These are phyloP conservation scores for Aspergillus ruber DNA, from an alignment of 2,329 filamentous ascomycete species.

Conservation along the genomic window DNA sequence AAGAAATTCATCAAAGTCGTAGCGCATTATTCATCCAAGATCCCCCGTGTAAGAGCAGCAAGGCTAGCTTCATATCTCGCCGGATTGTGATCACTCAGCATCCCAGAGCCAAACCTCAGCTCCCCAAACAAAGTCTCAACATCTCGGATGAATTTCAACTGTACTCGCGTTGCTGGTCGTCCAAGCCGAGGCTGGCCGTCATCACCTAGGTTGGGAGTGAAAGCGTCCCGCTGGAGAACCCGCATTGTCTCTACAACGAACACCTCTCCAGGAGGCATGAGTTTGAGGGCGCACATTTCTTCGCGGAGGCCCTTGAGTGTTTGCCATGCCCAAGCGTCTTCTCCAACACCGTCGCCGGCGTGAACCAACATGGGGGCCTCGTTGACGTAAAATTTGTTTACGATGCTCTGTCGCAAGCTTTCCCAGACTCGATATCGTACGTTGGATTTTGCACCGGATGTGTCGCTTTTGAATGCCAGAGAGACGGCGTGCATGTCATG, in stretches of 20 bases:
- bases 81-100: conserved; percentile 71
- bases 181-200: conserved; percentile 48
- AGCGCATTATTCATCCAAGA: conserved; percentile 34
- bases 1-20: conserved; percentile 1
- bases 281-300: conserved; percentile 62
- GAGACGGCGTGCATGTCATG: conserved; percentile 70
- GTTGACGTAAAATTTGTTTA: conserved; percentile 55
- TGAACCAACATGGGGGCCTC: conserved; percentile 39
- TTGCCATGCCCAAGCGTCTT: conserved; percentile 62
- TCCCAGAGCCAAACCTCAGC: conserved; percentile 63
- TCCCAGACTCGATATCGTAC: conserved; percentile 62
- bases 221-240: conserved; percentile 62
- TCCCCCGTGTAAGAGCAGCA: conserved; percentile 49
- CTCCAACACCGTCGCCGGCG: conserved; percentile 49
- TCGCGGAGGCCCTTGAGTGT: conserved; percentile 60
- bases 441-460: conserved; percentile 60
- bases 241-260: conserved; percentile 64
- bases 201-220: conserved; percentile 39
- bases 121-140: conserved; percentile 66
- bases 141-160: conserved; percentile 64
- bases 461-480: conserved; percentile 66
- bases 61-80: conserved; percentile 66
- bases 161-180: conserved; percentile 60
- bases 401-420: conserved; percentile 55
- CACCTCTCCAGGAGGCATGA: conserved; percentile 70